phyloP scores from a whole-genome alignment of 2,329 filamentous ascomycete species.

The Xylariaceae sp. region DNA sequence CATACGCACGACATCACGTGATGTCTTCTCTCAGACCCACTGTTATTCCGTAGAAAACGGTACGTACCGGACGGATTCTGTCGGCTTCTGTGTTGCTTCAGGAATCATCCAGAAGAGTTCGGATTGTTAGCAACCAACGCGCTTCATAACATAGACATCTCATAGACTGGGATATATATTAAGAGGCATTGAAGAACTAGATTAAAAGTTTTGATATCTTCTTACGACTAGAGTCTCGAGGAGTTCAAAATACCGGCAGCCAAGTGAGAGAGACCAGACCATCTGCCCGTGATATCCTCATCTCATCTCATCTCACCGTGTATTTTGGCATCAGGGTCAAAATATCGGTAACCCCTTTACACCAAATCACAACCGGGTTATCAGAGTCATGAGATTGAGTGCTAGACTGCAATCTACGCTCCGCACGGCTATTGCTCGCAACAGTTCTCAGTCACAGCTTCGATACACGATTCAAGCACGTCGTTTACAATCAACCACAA shows the following conservation, averaged over 20 bases:
- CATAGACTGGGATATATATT: neutral
- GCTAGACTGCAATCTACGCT: constrained; percentile 3
- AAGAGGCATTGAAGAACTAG: neutral
- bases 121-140: neutral
- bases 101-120: constrained; percentile 4
- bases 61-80: neutral
- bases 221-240: neutral
- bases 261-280: neutral
- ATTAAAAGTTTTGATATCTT: neutral
- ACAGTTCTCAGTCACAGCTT: neutral
- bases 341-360: neutral
- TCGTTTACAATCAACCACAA: neutral
- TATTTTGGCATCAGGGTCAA: neutral
- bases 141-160: neutral
- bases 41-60: too few relatives aligned
- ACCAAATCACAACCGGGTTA: neutral
- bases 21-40: neutral
- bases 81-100: neutral
- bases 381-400: constrained; percentile 9
- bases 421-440: neutral
- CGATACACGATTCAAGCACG: neutral
- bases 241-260: neutral
- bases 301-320: neutral
- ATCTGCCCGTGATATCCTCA: neutral
- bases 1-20: neutral